Evolutionary conservation across 768 basidiomycete species (phyloP).

Genomic region (Leccinum variicolor): DNA sequence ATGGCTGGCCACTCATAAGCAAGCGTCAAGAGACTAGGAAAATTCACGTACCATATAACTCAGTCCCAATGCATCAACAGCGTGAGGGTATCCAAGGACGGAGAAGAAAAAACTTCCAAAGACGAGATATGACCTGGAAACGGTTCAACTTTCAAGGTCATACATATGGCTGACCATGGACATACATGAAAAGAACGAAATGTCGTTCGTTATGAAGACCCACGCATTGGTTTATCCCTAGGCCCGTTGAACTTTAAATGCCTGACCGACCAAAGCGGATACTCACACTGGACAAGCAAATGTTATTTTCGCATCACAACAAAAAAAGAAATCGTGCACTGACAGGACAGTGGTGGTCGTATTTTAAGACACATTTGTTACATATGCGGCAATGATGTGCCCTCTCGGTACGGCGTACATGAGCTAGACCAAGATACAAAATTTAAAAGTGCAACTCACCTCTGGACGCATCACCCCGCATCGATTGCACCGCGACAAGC

Average conservation of each 20-base stretch:
- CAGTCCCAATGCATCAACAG: slow-evolving; percentile 58
- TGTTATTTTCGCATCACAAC: background rate
- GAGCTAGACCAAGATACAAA: slow-evolving; percentile 3
- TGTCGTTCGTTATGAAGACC: slow-evolving; percentile 94
- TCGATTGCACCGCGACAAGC: slow-evolving; percentile 59
- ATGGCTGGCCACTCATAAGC: slow-evolving; percentile 31
- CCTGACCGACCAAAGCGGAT: background rate
- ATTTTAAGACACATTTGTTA: slow-evolving; percentile 85
- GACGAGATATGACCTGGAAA: slow-evolving; percentile 72
- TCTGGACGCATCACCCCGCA: slow-evolving; percentile 74
- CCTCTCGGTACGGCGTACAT: slow-evolving; percentile 49
- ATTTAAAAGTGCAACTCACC: slow-evolving; percentile 41
- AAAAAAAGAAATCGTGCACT: slow-evolving; percentile 31
- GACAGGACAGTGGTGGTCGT: slow-evolving; percentile 90
- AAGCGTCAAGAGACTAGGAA: background rate
- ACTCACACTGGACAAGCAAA: slow-evolving; percentile 37
- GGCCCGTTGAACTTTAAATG: background rate
- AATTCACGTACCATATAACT: slow-evolving; percentile 38
- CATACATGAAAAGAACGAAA: slow-evolving; percentile 92
- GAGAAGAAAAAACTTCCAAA: slow-evolving; percentile 61
- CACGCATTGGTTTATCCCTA: slow-evolving; percentile 98
- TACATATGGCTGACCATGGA: background rate
- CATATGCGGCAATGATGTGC: slow-evolving; percentile 93
- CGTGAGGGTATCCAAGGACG: slow-evolving; percentile 58
- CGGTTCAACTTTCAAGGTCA: background rate